phyloP scores from a whole-genome alignment of 305 asterid genomes.

The Stenogyne calaminthoides region DNA sequence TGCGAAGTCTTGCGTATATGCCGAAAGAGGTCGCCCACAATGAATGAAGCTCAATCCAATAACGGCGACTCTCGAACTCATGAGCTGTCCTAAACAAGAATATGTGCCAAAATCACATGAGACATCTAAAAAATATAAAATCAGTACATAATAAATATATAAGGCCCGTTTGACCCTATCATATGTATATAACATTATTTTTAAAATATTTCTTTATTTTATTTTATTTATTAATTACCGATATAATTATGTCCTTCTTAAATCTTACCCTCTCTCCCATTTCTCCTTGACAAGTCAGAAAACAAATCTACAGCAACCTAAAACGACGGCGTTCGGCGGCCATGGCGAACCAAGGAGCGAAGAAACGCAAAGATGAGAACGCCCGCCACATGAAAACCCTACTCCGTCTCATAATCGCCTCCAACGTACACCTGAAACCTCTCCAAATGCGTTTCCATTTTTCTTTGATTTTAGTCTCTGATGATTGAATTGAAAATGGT shows the following conservation, averaged over 20 bases:
- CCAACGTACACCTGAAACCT: conserved; percentile 52
- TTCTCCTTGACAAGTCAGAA: conserved; percentile 13
- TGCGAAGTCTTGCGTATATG: no score
- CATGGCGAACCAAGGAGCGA: conserved; percentile 99
- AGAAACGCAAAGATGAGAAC: conserved; percentile 92
- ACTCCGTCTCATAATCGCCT: conserved; percentile 60
- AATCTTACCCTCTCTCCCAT: neutral
- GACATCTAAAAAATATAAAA: no score
- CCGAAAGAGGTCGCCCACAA: no score
- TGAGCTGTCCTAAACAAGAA: no score
- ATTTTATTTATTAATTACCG: neutral
- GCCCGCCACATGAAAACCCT: conserved; percentile 80
- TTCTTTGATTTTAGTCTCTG: neutral
- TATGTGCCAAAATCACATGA: no score
- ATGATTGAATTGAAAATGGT: conserved; percentile 23
- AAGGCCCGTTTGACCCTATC: no score
- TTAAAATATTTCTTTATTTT: neutral
- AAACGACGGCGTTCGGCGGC: conserved; percentile 37
- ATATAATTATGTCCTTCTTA: no score
- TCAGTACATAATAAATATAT: no score
- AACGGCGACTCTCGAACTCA: no score
- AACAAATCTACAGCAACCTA: neutral
- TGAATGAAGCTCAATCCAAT: no score
- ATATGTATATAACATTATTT: no score
- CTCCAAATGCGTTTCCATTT: neutral